Conservation (phyloP, 805 yeast genomes). For the Myxozyma mucilagina region DNA sequence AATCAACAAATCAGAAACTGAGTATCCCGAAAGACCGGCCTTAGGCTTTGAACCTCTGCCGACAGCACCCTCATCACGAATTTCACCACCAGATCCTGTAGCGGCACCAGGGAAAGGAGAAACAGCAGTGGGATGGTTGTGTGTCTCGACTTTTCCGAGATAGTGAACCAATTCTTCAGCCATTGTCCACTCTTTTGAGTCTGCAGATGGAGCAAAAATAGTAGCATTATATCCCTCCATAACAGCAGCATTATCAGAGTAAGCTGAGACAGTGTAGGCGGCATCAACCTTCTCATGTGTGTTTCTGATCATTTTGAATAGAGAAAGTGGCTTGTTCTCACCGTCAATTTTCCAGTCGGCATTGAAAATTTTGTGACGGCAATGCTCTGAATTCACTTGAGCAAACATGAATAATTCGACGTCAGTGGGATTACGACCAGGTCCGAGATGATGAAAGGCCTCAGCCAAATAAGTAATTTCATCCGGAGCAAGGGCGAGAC, state of each 20-base stretch:
- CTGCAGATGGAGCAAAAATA: slow-evolving; percentile 73
- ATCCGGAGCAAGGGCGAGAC: slow-evolving; percentile 91
- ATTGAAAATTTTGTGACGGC: slow-evolving; percentile 97
- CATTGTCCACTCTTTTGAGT: slow-evolving; percentile 70
- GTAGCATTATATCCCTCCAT: slow-evolving; percentile 75
- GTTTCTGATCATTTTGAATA: slow-evolving; percentile 94
- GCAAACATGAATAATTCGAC: slow-evolving; percentile 99
- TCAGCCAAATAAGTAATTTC: slow-evolving; percentile 85
- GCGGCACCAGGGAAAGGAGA: slow-evolving; percentile 99
- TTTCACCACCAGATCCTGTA: slow-evolving; percentile 99
- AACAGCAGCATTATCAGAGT: slow-evolving; percentile 97
- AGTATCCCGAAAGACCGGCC: slow-evolving; percentile 92
- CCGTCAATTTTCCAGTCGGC: slow-evolving; percentile 98
- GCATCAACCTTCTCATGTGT: slow-evolving; percentile 66
- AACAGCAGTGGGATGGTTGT: slow-evolving; percentile 98
- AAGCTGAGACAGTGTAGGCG: slow-evolving; percentile 84
- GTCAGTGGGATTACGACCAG: slow-evolving; percentile 90
- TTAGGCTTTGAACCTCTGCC: slow-evolving; percentile 98
- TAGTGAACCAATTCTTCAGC: slow-evolving; percentile 80
- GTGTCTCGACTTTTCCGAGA: slow-evolving; percentile 95
- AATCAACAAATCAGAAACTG: slow-evolving; percentile 85
- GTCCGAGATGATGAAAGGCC: slow-evolving; percentile 67
- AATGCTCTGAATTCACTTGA: slow-evolving; percentile 98
- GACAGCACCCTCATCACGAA: slow-evolving; percentile 99
- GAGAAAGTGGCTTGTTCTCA: slow-evolving; percentile 64